Base-by-base conservation (phyloP, 305 asterid species). In the Withania somnifera region DNA sequence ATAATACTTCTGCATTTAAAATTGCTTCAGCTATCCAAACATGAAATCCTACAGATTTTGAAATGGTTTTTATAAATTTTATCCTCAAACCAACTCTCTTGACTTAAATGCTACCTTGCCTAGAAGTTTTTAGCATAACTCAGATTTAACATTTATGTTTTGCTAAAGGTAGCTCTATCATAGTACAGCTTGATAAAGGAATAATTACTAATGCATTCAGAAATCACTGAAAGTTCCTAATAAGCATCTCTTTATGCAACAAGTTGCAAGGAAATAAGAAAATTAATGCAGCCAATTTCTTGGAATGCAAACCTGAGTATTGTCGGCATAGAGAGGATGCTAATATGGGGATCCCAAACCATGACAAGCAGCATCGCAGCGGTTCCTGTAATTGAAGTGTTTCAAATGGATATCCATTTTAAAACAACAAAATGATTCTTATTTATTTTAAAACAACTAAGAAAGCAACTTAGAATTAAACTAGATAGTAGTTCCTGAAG, bases 301-400 rank as follows among this genome's bases (percentile, higher is more conserved):
- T 52, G 68, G 79, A 26, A 81, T 83, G 82, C 81, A 82, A 67
- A 96, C 99, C 99, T 93, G 89, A 96, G 95, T 57, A 94, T 85
- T 86, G 90, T 90, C 45, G 93, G 83, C 68, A 90, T 92, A 75
- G 99, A 91, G 51, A 95, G 90, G 85, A 94, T 80, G 87, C 85
- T 85, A 84, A 94, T 86, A 79, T 91, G 90, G 84, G 95, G 94
- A 78, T 93, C 87, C 99, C 99, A 96, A 83, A 97, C 97, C 91
- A 94, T 87, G 89, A 93, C 89, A 83, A 96, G 99, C 87, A 96
- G 90, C 94, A 96, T 93, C 14, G 91, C 93, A 88, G 98, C 97
- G 63, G 98, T 96, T 88, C 99, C 99, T 96, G 91, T 26, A 85
- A 88, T 85, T 83, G 36, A 82, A 83, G 32, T 20, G 66, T 63